These are phyloP conservation scores for Arthromyces matolae DNA, from an alignment of 768 basidiomycete species.

Conservation along the genomic window DNA sequence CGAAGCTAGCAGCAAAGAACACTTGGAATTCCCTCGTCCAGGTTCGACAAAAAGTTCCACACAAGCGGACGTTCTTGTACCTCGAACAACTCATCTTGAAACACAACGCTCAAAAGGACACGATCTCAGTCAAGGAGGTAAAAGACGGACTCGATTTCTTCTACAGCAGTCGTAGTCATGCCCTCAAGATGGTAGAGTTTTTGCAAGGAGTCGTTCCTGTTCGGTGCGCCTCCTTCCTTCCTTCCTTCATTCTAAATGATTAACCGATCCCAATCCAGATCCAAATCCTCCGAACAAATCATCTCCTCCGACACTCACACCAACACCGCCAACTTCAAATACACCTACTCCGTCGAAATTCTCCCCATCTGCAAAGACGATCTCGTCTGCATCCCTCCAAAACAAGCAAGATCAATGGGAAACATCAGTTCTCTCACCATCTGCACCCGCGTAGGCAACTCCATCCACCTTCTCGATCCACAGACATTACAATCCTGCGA, in stretches of 20 bases:
- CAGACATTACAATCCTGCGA: conserved; percentile 82
- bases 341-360: conserved; percentile 97
- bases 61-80: conserved; percentile 97
- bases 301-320: conserved; percentile 91
- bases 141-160: conserved; percentile 97
- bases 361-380: conserved; percentile 98
- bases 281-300: conserved; percentile 92
- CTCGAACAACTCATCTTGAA: conserved; percentile 97
- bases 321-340: conserved; percentile 93
- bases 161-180: conserved; percentile 86
- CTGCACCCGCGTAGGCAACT: conserved; percentile 89
- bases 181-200: conserved; percentile 96
- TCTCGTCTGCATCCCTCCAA: conserved; percentile 82
- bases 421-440: conserved; percentile 88
- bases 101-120: conserved; percentile 95
- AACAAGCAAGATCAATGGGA: conserved; percentile 75
- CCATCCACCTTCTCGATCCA: conserved; percentile 88
- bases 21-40: conserved; percentile 98
- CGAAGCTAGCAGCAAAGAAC: conserved; percentile 94
- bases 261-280: conserved; percentile 37
- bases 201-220: conserved; percentile 83
- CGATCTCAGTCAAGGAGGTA: conserved; percentile 88
- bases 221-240: conserved; percentile 45
- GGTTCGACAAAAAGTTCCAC: conserved; percentile 97
- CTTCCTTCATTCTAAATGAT: conserved; percentile 2